Percentiles rank a stretch among this genome's conserved stretches.
Evolutionary conservation across 805 yeast genomes (phyloP).

Genomic region (Suhomyces pyralidae): DNA sequence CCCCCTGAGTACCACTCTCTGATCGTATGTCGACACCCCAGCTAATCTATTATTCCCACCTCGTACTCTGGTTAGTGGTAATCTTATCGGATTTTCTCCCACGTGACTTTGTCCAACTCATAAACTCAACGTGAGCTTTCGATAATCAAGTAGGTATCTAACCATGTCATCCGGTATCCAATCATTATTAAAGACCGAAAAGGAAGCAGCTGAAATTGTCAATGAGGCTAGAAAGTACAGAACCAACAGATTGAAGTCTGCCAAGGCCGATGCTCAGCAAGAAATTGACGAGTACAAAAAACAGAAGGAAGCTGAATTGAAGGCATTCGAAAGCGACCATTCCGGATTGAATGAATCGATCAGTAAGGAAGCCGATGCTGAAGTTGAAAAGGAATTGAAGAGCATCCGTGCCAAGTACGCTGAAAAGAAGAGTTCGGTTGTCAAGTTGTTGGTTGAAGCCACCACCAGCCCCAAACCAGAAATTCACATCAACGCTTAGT

Average conservation of each 20-base stretch:
- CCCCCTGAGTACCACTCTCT: too few species aligned
- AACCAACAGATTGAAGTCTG: slow-evolving; percentile 84
- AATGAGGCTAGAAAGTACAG: slow-evolving; percentile 90
- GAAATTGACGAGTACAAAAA: slow-evolving; percentile 86
- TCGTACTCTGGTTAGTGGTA: not conserved
- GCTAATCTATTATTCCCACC: not conserved
- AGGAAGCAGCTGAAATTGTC: slow-evolving; percentile 95
- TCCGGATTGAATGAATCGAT: slow-evolving; percentile 73
- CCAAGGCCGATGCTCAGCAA: slow-evolving; percentile 86
- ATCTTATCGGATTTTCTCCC: not conserved
- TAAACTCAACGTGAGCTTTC: not conserved
- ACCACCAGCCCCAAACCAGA: slow-evolving; percentile 78
- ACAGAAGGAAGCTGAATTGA: slow-evolving; percentile 79
- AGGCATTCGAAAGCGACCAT: slow-evolving; percentile 66
- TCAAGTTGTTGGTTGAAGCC: slow-evolving; percentile 74
- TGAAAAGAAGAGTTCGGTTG: slow-evolving; percentile 63
- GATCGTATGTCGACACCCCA: too few species aligned
- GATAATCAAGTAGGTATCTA: not conserved
- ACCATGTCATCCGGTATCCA: slow-evolving; percentile 29
- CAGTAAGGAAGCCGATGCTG: slow-evolving; percentile 73
- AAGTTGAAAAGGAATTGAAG: slow-evolving; percentile 67
- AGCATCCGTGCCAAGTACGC: slow-evolving; percentile 63
- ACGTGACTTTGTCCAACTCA: not conserved
- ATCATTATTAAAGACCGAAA: slow-evolving; percentile 67
- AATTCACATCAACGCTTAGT: slow-evolving; percentile 70